A percentile compares a stretch with the other conserved stretches of the same genome.
phyloP scores from a whole-genome alignment of 1,139 yeast genomes.

The Pichia inconspicua region DNA sequence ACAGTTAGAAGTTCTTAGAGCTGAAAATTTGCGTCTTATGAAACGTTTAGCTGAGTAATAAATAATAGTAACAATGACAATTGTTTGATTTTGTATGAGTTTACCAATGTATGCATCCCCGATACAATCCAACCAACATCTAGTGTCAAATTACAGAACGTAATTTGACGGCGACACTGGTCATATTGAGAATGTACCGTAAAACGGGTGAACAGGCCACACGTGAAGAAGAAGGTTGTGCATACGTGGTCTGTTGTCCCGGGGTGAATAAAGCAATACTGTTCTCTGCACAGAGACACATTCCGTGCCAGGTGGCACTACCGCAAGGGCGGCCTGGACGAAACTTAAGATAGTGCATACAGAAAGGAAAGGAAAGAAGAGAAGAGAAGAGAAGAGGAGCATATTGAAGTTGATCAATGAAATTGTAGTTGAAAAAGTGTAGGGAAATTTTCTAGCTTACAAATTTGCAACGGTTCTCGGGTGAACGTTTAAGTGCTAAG shows the following conservation, averaged over 20 bases:
- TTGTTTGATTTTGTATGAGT: neutral
- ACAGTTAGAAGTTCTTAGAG: conserved; percentile 3
- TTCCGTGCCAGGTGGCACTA: conserved; percentile 8
- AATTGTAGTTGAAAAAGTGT: no score
- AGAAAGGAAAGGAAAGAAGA: neutral
- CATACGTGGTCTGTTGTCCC: neutral
- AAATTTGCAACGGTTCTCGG: no score
- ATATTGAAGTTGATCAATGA: no score
- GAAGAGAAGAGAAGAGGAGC: conserved; percentile 7
- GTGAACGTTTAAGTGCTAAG: no score
- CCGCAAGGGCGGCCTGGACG: conserved; percentile 2
- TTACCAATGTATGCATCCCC: neutral
- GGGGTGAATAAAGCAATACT: neutral
- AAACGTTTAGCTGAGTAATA: conserved; percentile 1
- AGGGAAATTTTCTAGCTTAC: no score
- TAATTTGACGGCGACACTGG: neutral
- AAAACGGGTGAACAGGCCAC: neutral
- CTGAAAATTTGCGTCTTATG: conserved; percentile 5
- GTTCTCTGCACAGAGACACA: conserved; percentile 19
- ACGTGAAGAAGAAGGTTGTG: neutral
- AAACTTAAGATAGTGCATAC: conserved; percentile 16
- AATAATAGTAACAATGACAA: neutral
- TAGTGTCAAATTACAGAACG: neutral
- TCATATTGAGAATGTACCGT: neutral
- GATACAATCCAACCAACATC: neutral